Conservation (phyloP, 2,329 filamentous ascomycete species). For the Claviceps purpurea region DNA sequence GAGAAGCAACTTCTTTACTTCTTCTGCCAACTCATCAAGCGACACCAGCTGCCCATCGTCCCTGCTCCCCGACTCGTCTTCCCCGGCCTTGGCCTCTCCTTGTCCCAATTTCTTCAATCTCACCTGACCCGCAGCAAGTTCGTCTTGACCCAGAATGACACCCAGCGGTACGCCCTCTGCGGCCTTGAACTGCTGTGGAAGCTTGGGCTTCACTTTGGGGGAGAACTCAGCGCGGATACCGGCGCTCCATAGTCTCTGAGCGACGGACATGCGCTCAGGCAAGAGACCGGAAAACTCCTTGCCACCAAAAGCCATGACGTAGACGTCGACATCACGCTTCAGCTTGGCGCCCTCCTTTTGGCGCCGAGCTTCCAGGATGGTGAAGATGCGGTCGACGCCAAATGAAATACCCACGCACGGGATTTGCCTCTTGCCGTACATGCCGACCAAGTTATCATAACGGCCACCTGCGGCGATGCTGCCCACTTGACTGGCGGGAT, state of each 20-base stretch:
- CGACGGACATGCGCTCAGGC: constrained; percentile 71
- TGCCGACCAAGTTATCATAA: constrained; percentile 86
- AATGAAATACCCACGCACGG: constrained; percentile 61
- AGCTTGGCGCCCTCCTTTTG: constrained; percentile 49
- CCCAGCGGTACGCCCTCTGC: constrained; percentile 81
- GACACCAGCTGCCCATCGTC: constrained; percentile 61
- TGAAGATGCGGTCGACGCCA: constrained; percentile 90
- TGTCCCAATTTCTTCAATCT: constrained; percentile 71
- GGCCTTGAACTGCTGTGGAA: constrained; percentile 80
- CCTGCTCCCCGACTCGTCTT: constrained; percentile 83
- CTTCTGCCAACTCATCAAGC: constrained; percentile 45
- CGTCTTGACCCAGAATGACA: constrained; percentile 83
- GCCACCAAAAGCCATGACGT: constrained; percentile 87
- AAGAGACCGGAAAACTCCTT: constrained; percentile 72
- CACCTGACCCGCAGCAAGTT: constrained; percentile 69
- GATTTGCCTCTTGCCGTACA: constrained; percentile 81
- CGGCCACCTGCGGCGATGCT: constrained; percentile 81
- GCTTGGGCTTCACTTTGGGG: constrained; percentile 82
- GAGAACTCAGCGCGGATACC: constrained; percentile 75
- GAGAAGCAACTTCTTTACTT: constrained; percentile 35
- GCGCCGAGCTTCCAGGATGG: constrained; percentile 69
- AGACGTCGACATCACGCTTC: constrained; percentile 59
- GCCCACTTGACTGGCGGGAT: constrained; percentile 51
- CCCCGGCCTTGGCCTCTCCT: constrained; percentile 53
- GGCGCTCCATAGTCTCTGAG: constrained; percentile 66